Base-by-base conservation (phyloP, 1,139 yeast species). In the Blastobotrys arbuscula region DNA sequence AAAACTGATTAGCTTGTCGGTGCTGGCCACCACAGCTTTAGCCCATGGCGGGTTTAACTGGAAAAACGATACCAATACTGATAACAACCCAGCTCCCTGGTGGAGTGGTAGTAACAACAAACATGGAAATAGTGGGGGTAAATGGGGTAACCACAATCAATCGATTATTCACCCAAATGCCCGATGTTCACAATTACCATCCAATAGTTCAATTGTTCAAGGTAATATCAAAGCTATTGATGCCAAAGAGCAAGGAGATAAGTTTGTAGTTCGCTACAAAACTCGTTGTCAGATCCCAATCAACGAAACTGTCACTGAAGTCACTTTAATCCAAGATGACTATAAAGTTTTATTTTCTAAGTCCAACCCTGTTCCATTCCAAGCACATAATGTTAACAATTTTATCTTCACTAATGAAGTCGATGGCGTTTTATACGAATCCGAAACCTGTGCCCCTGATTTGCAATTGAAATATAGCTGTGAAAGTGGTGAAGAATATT, bases 21-120 rank as follows among this genome's bases (percentile, higher is more conserved):
- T 43, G 40, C 41, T 36, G 46, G 46, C 41, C 41, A 43, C 46
- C 46, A 28, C 40, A 16, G 46, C 35, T 2, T 15, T 30, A 19
- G 40, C 46, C 24, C 36, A 18, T n/a, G 24, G 28, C 36, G 39
- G 39, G 3, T 36, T 36, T 6, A 36, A 36, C 26, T 28, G 31
- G 31, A 4, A 28, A 28, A 38, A 38, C 41, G 28, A 7, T 21
- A 38, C 42, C 31, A 19, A 23, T 18, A n/a, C 26, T 10, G 35
- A 21, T 5, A 18, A 8, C 28, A 41, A 31, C 26, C 8, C 44
- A 5, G 15, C 38, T 23, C 10, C 23, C 40, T 24, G 24, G 24
- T 28, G 31, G 16, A 18, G 24, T 3, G 33, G 18, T 12, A n/a
- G 39, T 21, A 8, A 15, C 5, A 13, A 18, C 13, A 13, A 13